Conservation (phyloP, 1,284 basidiomycete species). For the Tilletia indica region DNA sequence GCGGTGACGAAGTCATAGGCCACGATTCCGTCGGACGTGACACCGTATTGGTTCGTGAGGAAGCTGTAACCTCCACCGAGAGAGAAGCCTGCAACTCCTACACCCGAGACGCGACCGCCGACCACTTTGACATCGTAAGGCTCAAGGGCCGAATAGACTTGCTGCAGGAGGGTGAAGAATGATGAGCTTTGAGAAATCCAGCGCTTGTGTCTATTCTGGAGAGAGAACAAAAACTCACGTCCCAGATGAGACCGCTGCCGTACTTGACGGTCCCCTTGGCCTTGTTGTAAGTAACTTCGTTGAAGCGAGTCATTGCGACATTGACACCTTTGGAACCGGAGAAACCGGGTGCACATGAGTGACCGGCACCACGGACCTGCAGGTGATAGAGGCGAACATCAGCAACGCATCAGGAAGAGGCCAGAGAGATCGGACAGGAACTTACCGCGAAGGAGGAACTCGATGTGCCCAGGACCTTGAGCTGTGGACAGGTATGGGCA, state of each 20-base stretch:
- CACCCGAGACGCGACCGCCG: conserved; percentile 62
- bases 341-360: conserved; percentile 62
- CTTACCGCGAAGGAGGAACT: not conserved
- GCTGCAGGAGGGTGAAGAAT: too few species aligned
- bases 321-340: conserved; percentile 65
- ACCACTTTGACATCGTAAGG: conserved; percentile 61
- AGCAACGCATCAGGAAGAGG: not conserved
- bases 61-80: conserved; percentile 30
- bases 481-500: conserved; percentile 15
- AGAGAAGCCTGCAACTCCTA: conserved; percentile 28
- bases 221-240: conserved; percentile 40
- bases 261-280: conserved; percentile 58
- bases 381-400: conserved; percentile 7
- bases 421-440: not conserved
- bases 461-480: conserved; percentile 21
- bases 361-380: conserved; percentile 63
- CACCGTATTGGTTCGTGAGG: conserved; percentile 25
- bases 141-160: conserved; percentile 63
- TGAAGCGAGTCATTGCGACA: conserved; percentile 63
- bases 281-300: conserved; percentile 59
- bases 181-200: too few species aligned
- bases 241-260: conserved; percentile 65
- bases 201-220: too few species aligned
- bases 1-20: conserved; percentile 18
- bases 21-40: not conserved